Evolutionary conservation across 305 asterid genomes (phyloP).

Genomic region (Solanum hybrid): DNA sequence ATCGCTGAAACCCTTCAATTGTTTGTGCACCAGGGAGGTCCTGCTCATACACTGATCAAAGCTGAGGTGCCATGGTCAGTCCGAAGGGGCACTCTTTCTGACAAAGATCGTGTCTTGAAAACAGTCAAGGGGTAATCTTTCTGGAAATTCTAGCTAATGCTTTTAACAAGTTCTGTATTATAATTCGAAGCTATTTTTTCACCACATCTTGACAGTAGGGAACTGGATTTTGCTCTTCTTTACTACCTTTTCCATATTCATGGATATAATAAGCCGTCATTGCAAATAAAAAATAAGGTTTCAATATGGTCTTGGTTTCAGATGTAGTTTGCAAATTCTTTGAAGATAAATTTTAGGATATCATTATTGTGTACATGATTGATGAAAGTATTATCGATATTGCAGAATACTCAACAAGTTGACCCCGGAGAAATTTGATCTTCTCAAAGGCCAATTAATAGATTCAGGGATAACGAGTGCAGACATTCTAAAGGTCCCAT

Average conservation of each 20-base stretch:
- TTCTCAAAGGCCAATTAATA: conserved; percentile 80
- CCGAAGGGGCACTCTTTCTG: conserved; percentile 66
- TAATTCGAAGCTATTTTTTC: background rate
- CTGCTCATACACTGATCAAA: conserved; percentile 39
- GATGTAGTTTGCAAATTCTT: background rate
- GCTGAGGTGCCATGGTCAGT: conserved; percentile 87
- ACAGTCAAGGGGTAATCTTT: conserved; percentile 76
- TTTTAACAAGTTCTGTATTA: background rate
- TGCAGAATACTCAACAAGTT: conserved; percentile 91
- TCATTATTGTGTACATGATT: background rate
- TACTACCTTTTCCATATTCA: background rate
- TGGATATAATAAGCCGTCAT: background rate
- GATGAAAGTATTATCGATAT: background rate
- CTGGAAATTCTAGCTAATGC: background rate
- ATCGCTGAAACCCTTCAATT: background rate
- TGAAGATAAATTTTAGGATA: background rate
- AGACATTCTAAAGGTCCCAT: conserved; percentile 69
- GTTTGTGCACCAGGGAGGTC: conserved; percentile 27
- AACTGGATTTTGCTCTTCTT: background rate
- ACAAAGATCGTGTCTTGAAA: conserved; percentile 69
- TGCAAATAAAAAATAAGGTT: background rate
- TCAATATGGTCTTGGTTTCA: background rate
- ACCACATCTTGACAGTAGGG: background rate
- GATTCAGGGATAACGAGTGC: conserved; percentile 85
- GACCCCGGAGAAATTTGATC: conserved; percentile 90